Evolutionary conservation across 2,329 filamentous ascomycete genomes (phyloP).

Genomic region (Pseudogymnoascus destructans): DNA sequence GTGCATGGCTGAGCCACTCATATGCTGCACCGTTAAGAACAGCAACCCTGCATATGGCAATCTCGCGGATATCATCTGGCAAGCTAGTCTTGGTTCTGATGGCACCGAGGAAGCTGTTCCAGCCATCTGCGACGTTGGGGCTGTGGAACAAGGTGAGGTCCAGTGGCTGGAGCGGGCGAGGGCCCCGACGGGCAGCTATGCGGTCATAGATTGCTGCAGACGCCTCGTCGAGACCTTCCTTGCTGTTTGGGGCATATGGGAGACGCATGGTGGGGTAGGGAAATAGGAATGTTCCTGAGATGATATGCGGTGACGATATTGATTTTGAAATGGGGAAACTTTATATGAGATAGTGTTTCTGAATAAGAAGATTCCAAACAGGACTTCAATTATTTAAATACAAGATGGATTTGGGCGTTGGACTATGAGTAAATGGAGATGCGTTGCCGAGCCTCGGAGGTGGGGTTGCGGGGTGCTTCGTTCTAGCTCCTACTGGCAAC

Average conservation of each 20-base stretch:
- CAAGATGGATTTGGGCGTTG: neutral
- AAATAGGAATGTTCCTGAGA: neutral
- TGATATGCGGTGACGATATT: neutral
- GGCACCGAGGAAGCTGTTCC: constrained; percentile 56
- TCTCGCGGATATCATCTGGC: constrained; percentile 49
- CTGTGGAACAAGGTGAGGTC: constrained; percentile 66
- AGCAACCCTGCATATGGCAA: constrained; percentile 70
- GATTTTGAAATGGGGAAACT: neutral
- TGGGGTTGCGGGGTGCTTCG: neutral
- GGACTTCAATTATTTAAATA: neutral
- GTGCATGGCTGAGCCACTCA: constrained; percentile 71
- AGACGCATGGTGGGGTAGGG: constrained; percentile 42
- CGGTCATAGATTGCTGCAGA: constrained; percentile 45
- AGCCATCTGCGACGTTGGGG: constrained; percentile 61
- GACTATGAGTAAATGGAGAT: neutral
- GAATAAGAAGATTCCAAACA: neutral
- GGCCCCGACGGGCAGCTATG: constrained; percentile 50
- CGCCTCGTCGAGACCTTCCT: constrained; percentile 30
- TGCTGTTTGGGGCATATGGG: constrained; percentile 46
- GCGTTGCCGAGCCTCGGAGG: neutral
- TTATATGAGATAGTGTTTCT: neutral
- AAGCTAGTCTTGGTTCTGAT: constrained; percentile 41
- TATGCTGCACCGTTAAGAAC: constrained; percentile 72
- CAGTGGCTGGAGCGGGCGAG: constrained; percentile 59
- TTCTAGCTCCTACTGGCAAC: neutral